Evolutionary conservation across 2,329 filamentous ascomycete species (phyloP), one percentile per base, ranked within the genome.

Genomic region (Sporothrix protearum): DNA sequence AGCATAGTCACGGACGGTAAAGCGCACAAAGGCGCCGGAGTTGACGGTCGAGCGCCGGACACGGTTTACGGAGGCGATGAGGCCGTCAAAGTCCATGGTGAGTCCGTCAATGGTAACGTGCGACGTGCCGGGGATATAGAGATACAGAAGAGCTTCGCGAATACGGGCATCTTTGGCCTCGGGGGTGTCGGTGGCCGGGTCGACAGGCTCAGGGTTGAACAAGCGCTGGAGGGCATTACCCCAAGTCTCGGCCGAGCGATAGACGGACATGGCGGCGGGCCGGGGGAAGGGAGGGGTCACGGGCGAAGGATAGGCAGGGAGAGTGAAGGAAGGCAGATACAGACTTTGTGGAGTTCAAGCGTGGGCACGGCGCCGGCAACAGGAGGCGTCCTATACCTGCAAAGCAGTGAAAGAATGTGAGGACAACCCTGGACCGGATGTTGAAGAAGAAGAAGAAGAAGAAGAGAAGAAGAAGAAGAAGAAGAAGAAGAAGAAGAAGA

Each of bases 1-100:
- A 2, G 91, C 88, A 12, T 94, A 82, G 77, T 93, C 91, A 70
- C 91, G 87, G 0, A 95, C 86, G 10, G 91, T 91, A 53, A 95
- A 85, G 1, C 85, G 91, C 66, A 88, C 86, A 74, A 94, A 94
- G 77, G 91, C 85, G n/a, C 90, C 77, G 0, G 88, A 88, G 76
- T 90, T 88, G 69, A 90, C 88, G 55, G 83, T 85, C 75, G 91
- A 90, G 73, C 82, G 84, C 1, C 51, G 68, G 42, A 89, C 88
- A 0, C 82, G 83, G 0, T 85, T 87, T 22, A 90, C 83, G 78
- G 90, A 88, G 5, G 90, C 86, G 0, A 94, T n/a, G 25, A 73
- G 49, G 33, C 25, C 68, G 1, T 68, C 70, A 39, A 47, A 73
- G 72, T 68, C 72, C 28, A 61, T 51, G 33, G n/a, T 30, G 25